phyloP scores from a whole-genome alignment of 768 basidiomycete species.

The Russula sp. region DNA sequence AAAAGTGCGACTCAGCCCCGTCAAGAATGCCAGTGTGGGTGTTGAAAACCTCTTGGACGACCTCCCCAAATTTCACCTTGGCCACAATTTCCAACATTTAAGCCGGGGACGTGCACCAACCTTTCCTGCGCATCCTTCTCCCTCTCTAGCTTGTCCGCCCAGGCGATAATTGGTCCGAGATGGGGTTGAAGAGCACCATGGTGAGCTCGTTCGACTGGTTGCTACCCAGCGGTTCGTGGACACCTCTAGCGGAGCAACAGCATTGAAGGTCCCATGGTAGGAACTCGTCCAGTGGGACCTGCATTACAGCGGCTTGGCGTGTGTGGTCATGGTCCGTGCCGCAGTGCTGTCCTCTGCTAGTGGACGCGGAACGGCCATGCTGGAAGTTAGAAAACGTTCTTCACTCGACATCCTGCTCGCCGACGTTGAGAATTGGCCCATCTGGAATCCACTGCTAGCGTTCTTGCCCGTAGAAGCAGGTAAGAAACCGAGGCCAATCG shows the following conservation, averaged over 20 bases:
- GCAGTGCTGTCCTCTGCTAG: slow-evolving; percentile 45
- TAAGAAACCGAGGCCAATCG: slow-evolving; percentile 44
- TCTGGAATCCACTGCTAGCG: slow-evolving; percentile 36
- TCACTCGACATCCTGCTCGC: slow-evolving; percentile 59
- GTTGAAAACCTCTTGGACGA: slow-evolving; percentile 80
- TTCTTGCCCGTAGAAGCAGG: slow-evolving; percentile 33
- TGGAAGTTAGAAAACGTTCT: slow-evolving; percentile 50
- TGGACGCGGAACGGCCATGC: slow-evolving; percentile 48
- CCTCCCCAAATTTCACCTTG: slow-evolving; percentile 70
- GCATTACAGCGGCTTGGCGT: slow-evolving; percentile 49
- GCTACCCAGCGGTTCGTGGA: slow-evolving; percentile 81
- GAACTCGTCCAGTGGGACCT: slow-evolving; percentile 17
- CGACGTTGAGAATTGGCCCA: slow-evolving; percentile 62
- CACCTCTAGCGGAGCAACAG: slow-evolving; percentile 70
- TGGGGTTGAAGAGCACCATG: slow-evolving; percentile 93
- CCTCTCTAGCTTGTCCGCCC: no score
- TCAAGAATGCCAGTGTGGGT: slow-evolving; percentile 61
- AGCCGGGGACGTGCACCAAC: slow-evolving; percentile 25
- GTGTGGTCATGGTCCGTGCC: slow-evolving; percentile 51
- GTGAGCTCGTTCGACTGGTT: slow-evolving; percentile 83
- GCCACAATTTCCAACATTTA: slow-evolving; percentile 64
- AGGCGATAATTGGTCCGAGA: slow-evolving; percentile 91
- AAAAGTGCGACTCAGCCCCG: slow-evolving; percentile 86
- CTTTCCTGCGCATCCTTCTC: no score
- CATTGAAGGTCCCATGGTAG: slow-evolving; percentile 34